Evolutionary conservation across 2,329 filamentous ascomycete species (phyloP), one percentile per base, ranked within the genome.

Genomic region (Pyrenophora seminiperda): DNA sequence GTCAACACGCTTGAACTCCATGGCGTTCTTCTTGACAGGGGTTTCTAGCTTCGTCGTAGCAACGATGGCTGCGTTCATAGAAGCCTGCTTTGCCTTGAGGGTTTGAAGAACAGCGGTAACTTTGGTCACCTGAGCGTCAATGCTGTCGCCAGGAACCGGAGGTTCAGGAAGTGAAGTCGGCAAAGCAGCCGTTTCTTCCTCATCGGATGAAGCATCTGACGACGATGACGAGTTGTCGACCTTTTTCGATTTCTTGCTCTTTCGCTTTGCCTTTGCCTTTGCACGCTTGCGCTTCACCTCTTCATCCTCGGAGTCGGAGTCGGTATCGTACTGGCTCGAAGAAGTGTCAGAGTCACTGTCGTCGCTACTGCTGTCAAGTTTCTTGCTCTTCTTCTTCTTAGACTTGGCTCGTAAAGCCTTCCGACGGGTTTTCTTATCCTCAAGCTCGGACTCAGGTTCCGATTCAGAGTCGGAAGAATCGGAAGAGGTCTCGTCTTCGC

Each of bases 1-100:
- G 71, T 89, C 86, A 1, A 89, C 83, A 30, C 86, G 79, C 71
- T 88, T 88, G 71, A 81, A 89, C n/a, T 83, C 84, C n/a, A 83
- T 74, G 20, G 75, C 75, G 43, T 66, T 70, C 50, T 65, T 68
- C 75, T 61, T 73, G 4, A 51, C 53, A 3, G 56, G 59, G 38
- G 61, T 58, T 1, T 59, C 59, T 13, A 61, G 56, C 34, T 58
- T 56, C 5, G 47, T 54, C 0, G 48, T 50, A 4, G 46, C 37
- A 7, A 58, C 54, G 10, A 48, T 32, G 3, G 56, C 53, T 5
- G 56, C 47, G 3, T 44, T 24, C 9, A 30, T 27, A 38, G 40
- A 38, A 20, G 40, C 54, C 15, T 65, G 55, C 45, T 60, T 51
- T 36, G 56, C 46, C 17, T 61, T 59, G 19, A 62, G 56, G 9